Evolutionary conservation across 2,329 filamentous ascomycete genomes (phyloP), one percentile per base, ranked within the genome.

Genomic region (Diaporthe sp.): DNA sequence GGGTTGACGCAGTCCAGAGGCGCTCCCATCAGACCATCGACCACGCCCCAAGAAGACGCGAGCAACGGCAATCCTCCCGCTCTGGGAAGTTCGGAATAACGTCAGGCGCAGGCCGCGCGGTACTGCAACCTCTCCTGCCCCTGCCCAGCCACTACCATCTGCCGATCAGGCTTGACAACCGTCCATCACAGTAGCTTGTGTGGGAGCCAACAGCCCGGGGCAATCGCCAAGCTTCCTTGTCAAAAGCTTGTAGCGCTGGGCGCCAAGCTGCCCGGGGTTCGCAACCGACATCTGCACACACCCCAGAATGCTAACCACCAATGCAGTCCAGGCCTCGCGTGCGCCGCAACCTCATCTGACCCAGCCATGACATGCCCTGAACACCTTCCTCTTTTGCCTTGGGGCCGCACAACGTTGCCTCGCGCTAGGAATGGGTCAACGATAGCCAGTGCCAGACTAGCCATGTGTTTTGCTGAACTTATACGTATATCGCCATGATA

Each of bases 211-310:
- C 2, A 8, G 33, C 8, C 45, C 19, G 33, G 22, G 64, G 47
- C 33, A 54, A 40, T 54, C 47, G 64, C 64, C 64, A 68, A 68
- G 64, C 54, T 40, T 15, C 64, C 64, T 68, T 68, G 64, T 68
- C 64, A 54, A 68, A 68, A 68, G 64, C 64, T 68, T 68, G 47
- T 67, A 28, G 50, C 9, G 64, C 47, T 50, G 47, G 64, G 64
- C 64, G 64, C 64, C 64, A 68, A 68, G 64, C 33, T 52, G 22
- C 45, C 61, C n/a, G 61, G 42, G 45, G 60, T 28, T 15, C n/a
- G 17, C n/a, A 30, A 38, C 61, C 10, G 30, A 67, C 45, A 67
- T 25, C 30, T 67, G 61, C 30, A 33, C n/a, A 28, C 35, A 35
- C 12, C n/a, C 52, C 52, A 5, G 30, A 58, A 25, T 55, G 15